Percentiles rank a stretch among this genome's conserved stretches.
phyloP scores from a whole-genome alignment of 2,329 filamentous ascomycete species.

The Diaporthe sp. region DNA sequence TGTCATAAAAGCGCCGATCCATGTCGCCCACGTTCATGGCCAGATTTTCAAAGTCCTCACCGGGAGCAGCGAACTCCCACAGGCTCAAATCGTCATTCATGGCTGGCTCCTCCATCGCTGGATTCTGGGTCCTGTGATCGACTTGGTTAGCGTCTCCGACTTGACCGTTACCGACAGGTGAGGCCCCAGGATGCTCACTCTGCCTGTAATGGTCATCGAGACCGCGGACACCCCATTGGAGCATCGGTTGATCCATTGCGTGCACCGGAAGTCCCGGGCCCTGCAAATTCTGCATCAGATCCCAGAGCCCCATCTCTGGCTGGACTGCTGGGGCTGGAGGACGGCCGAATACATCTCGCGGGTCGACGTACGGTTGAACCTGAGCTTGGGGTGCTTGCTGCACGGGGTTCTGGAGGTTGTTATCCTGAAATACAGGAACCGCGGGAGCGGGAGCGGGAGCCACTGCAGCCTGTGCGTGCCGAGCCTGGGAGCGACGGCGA shows the following conservation, averaged over 20 bases:
- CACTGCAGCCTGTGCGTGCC: not conserved
- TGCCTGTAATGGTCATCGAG: slow-evolving; percentile 20
- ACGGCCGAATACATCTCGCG: not conserved
- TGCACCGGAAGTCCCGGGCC: not conserved
- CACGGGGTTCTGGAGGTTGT: not conserved
- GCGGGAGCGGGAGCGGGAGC: too few species aligned
- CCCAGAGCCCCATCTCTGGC: not conserved
- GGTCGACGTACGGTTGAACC: not conserved
- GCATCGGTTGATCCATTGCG: slow-evolving; percentile 4
- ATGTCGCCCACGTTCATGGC: not conserved
- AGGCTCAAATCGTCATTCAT: not conserved
- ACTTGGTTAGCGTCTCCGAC: slow-evolving; percentile 32
- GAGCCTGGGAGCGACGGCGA: not conserved
- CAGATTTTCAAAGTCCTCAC: not conserved
- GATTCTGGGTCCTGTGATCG: slow-evolving; percentile 7
- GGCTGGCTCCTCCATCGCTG: slow-evolving; percentile 4
- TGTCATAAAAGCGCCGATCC: not conserved
- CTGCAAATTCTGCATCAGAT: not conserved
- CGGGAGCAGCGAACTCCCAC: not conserved
- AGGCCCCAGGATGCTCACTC: slow-evolving; percentile 32
- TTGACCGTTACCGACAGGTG: slow-evolving; percentile 25
- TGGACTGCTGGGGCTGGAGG: not conserved
- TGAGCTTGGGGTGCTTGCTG: not conserved
- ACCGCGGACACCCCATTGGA: not conserved
- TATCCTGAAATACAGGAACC: not conserved